These are phyloP conservation scores for Hirsutella minnesotensis DNA, from an alignment of 2,329 filamentous ascomycete genomes.

Conservation along the genomic window DNA sequence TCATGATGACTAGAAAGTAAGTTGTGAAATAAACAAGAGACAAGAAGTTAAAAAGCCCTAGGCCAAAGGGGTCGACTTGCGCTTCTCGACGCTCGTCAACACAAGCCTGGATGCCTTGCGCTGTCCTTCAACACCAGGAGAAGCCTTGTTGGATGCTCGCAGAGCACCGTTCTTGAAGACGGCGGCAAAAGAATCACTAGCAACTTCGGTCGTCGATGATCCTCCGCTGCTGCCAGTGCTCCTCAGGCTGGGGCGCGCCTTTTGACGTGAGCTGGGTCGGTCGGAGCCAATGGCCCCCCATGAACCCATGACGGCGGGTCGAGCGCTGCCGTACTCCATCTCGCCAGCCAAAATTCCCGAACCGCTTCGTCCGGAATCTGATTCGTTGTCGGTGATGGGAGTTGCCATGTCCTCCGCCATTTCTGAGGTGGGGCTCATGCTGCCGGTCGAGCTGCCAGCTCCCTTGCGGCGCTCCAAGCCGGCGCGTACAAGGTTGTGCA, in stretches of 20 bases:
- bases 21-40: slow-evolving; percentile 7
- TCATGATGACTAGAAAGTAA: slow-evolving; percentile 18
- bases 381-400: slow-evolving; percentile 61
- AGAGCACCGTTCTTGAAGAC: slow-evolving; percentile 50
- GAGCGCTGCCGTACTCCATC: slow-evolving; percentile 57
- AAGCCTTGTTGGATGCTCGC: slow-evolving; percentile 33
- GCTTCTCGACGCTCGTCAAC: slow-evolving; percentile 81
- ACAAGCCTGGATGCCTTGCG: slow-evolving; percentile 81
- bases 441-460: slow-evolving; percentile 59
- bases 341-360: slow-evolving; percentile 74
- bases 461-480: slow-evolving; percentile 76
- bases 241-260: slow-evolving; percentile 48
- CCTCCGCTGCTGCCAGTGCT: slow-evolving; percentile 48
- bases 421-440: slow-evolving; percentile 85
- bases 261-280: slow-evolving; percentile 61
- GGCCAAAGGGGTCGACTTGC: slow-evolving; percentile 39
- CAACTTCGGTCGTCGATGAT: slow-evolving; percentile 28
- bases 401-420: slow-evolving; percentile 55
- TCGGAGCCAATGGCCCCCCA: slow-evolving; percentile 80
- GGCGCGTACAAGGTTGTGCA: slow-evolving; percentile 83
- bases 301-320: slow-evolving; percentile 60
- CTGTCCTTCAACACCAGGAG: slow-evolving; percentile 47
- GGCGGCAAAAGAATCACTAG: slow-evolving; percentile 51
- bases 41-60: slow-evolving; percentile 6
- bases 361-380: slow-evolving; percentile 57